Base-by-base conservation (phyloP, 1,284 basidiomycete species). In the Naganishia cerealis region DNA sequence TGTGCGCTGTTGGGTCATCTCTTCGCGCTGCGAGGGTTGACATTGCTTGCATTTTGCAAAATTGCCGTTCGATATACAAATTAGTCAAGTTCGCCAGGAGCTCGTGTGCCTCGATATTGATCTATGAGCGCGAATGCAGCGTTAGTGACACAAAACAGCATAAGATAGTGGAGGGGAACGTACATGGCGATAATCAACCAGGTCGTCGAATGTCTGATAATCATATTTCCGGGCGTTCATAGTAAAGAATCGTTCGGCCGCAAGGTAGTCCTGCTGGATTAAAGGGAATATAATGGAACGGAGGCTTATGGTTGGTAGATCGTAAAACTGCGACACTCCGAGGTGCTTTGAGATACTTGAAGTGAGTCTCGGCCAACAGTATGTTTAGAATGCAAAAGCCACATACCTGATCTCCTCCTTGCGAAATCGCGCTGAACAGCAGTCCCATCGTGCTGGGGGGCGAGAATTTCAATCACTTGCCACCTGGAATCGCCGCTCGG, bases 171-270 rank as follows among this genome's bases (percentile, higher is more conserved):
- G 8, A 4, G 40, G 13, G 13, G n/a, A 21, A 71, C 76, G 69
- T 57, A 76, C 75, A 72, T 79, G 77, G 12, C 78, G 72, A 7
- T 75, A 48, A 67, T 80, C 79, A 36, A 75, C 77, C 77, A 61
- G 13, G 46, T 61, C 58, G 38, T 61, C 58, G 33, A 46, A 61
- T 10, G 58, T 52, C 66, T 79, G 76, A 12, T 72, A 71, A 40
- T 76, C 57, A 36, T 16, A n/a, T 50, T 36, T 61, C 10, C 46
- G 43, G 18, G 29, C 33, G 33, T 58, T 59, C 52, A 52, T 53
- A 36, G 21, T 26, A 57, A 57, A 67, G 65, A 67, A 67, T 21
- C 65, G 52, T 42, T 57, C 65, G 16, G 56, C 56, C 24, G 56
- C 62, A 9, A 69, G 43, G 24, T 43, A 36, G 43, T 65, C 54